Evolutionary conservation across 2,329 filamentous ascomycete genomes (phyloP).

Genomic region (Diaporthe ilicicola): DNA sequence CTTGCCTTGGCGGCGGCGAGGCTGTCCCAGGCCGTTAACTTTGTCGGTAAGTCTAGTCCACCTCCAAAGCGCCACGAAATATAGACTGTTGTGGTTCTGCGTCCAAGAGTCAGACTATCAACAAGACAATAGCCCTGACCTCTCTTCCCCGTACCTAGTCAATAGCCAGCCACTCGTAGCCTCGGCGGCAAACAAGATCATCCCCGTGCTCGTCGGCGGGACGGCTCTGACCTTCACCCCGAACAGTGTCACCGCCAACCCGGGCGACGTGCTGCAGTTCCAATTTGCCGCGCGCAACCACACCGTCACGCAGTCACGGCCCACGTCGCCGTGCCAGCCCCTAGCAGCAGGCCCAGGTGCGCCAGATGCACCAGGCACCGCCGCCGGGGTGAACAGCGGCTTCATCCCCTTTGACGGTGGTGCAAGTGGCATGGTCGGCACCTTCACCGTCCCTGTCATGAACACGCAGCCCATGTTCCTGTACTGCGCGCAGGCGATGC

Average conservation of each 20-base stretch:
- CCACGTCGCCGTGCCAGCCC: constrained; percentile 48
- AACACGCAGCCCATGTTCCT: constrained; percentile 56
- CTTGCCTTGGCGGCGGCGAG: constrained; percentile 23
- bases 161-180: background rate
- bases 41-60: background rate
- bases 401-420: constrained; percentile 50
- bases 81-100: background rate
- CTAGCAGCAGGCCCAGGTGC: constrained; percentile 41
- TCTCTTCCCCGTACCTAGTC: background rate
- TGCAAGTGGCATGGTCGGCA: constrained; percentile 47
- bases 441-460: constrained; percentile 57
- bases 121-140: background rate
- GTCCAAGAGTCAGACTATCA: background rate
- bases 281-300: constrained; percentile 41
- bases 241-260: constrained; percentile 33
- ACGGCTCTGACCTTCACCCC: constrained; percentile 33
- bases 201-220: constrained; percentile 36
- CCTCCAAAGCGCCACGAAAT: background rate
- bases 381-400: constrained; percentile 49
- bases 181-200: constrained; percentile 12
- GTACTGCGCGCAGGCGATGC: constrained; percentile 58
- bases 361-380: constrained; percentile 21
- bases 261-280: constrained; percentile 39
- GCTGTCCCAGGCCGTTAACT: background rate
- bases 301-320: constrained; percentile 48